A percentile compares a stretch with the other conserved stretches of the same genome.
These are phyloP conservation scores for Colletotrichum trifolii DNA, from an alignment of 2,329 filamentous ascomycete genomes.

Conservation along the genomic window DNA sequence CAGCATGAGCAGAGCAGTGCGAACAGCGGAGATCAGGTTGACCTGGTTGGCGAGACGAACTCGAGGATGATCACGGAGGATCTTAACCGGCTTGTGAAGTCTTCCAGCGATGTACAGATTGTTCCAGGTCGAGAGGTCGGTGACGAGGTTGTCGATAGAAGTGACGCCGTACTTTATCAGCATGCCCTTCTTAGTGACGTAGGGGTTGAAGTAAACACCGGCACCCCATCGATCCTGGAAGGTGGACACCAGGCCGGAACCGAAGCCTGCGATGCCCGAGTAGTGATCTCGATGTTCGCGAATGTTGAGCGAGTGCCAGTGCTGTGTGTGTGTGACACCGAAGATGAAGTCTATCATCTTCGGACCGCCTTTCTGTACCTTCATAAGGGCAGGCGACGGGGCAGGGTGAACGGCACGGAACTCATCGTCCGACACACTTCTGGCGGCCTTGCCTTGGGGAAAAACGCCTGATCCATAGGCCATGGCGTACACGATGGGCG, in stretches of 20 bases:
- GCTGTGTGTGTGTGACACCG: slow-evolving; percentile 91
- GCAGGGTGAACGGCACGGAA: slow-evolving; percentile 80
- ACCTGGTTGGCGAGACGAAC: slow-evolving; percentile 96
- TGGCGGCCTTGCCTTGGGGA: slow-evolving; percentile 71
- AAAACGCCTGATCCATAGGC: slow-evolving; percentile 98
- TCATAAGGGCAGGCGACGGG: slow-evolving; percentile 81
- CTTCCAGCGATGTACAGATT: slow-evolving; percentile 96
- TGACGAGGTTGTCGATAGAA: slow-evolving; percentile 88
- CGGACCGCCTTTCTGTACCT: slow-evolving; percentile 85
- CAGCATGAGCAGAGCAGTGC: slow-evolving; percentile 88
- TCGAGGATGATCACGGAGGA: slow-evolving; percentile 90
- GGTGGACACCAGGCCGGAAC: slow-evolving; percentile 84
- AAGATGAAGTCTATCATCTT: slow-evolving; percentile 99
- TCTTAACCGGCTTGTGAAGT: slow-evolving; percentile 97
- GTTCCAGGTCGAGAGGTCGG: slow-evolving; percentile 90
- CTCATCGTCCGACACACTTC: slow-evolving; percentile 65
- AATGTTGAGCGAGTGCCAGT: slow-evolving; percentile 96
- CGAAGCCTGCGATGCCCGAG: slow-evolving; percentile 83
- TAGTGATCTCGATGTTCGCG: slow-evolving; percentile 92
- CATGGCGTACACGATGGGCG: slow-evolving; percentile 95
- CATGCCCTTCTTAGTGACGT: slow-evolving; percentile 92
- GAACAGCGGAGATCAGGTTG: slow-evolving; percentile 91
- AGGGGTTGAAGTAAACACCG: slow-evolving; percentile 97
- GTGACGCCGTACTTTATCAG: slow-evolving; percentile 99
- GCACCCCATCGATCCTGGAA: slow-evolving; percentile 91